Conservation (phyloP, 768 basidiomycete genomes). For the Baorangia bicolor region DNA sequence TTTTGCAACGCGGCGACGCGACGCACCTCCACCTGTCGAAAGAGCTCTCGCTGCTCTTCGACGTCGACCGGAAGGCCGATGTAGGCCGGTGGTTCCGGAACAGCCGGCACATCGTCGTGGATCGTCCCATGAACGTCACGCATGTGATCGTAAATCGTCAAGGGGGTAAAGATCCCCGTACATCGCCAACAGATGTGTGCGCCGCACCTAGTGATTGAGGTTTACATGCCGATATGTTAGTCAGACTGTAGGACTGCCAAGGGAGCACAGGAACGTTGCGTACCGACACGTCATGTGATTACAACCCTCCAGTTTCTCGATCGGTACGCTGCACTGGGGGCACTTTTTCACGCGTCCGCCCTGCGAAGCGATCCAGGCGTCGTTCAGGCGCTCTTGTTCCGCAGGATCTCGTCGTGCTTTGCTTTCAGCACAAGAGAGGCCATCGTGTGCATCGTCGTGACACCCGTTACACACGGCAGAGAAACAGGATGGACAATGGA, state of each 20-base stretch:
- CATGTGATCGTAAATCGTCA: slow-evolving; percentile 42
- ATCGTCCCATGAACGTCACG: slow-evolving; percentile 31
- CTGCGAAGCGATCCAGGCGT: slow-evolving; percentile 56
- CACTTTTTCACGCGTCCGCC: slow-evolving; percentile 63
- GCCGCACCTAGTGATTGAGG: slow-evolving; percentile 46
- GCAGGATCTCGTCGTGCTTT: slow-evolving; percentile 34
- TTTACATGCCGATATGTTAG: not conserved
- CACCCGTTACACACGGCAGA: slow-evolving; percentile 64
- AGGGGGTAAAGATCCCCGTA: slow-evolving; percentile 37
- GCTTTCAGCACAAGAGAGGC: slow-evolving; percentile 53
- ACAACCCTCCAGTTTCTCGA: slow-evolving; percentile 72
- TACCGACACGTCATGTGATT: slow-evolving; percentile 72
- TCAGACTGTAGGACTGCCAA: no score
- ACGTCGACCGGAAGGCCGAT: slow-evolving; percentile 16
- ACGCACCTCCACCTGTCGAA: slow-evolving; percentile 14
- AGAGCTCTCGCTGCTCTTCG: slow-evolving; percentile 20
- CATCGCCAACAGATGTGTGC: slow-evolving; percentile 80
- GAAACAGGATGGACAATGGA: slow-evolving; percentile 72
- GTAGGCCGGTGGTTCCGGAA: slow-evolving; percentile 6
- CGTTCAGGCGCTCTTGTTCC: slow-evolving; percentile 53
- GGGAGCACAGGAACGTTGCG: not conserved
- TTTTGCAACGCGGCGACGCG: not conserved
- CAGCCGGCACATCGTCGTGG: slow-evolving; percentile 14
- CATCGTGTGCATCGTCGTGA: slow-evolving; percentile 60
- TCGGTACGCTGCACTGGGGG: slow-evolving; percentile 64